Evolutionary conservation across 1,139 yeast genomes (phyloP).

Genomic region (Yamadazyma triangularis): DNA sequence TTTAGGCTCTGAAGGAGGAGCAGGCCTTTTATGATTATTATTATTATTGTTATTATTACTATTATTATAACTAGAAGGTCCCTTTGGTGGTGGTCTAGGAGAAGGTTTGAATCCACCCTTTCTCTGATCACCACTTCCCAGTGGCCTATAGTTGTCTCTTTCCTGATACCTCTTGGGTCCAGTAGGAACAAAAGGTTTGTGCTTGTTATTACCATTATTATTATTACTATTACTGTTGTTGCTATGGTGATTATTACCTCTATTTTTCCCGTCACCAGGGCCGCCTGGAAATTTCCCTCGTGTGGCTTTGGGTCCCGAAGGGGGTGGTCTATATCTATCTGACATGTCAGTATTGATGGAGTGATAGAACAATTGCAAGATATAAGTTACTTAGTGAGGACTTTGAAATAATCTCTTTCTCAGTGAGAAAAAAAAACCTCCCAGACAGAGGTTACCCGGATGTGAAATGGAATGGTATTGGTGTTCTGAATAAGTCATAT

Average conservation of each 20-base stretch:
- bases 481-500: no score
- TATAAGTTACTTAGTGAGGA: no score
- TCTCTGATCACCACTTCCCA: constrained; percentile 1
- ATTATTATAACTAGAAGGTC: constrained; percentile 8
- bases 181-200: constrained; percentile 6
- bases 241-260: constrained; percentile 1
- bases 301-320: constrained; percentile 32
- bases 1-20: constrained; percentile 17
- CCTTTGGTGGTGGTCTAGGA: constrained; percentile 5
- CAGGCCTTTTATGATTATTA: constrained; percentile 3
- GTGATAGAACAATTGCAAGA: no score
- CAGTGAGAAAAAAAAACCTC: no score
- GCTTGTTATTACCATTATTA: neutral
- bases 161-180: constrained; percentile 15
- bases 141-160: constrained; percentile 17
- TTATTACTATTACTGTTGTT: neutral
- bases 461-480: no score
- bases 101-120: constrained; percentile 3
- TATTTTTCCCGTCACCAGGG: no score
- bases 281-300: constrained; percentile 16
- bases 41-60: constrained; percentile 2
- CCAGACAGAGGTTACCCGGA: no score
- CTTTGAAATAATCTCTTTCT: no score
- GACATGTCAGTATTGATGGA: constrained; percentile 38
- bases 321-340: constrained; percentile 38